These are phyloP conservation scores for Globisporangium barbulae DNA, from an alignment of 352 stramenopile genomes.

Conservation along the genomic window DNA sequence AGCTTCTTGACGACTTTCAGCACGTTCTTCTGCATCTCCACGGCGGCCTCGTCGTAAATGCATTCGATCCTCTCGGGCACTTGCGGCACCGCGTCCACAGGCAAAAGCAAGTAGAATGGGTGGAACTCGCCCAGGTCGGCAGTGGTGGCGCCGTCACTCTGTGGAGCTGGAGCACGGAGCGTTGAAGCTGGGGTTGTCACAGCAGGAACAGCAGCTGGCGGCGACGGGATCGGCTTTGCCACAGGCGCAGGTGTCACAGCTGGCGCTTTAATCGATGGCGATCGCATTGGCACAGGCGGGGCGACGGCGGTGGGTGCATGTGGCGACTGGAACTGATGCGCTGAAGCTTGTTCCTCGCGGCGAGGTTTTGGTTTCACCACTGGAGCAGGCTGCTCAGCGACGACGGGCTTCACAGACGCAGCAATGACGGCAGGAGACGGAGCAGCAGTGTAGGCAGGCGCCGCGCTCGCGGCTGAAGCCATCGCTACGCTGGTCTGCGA, in stretches of 20 bases:
- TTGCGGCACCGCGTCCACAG: conserved; percentile 38
- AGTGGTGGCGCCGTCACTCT: neutral
- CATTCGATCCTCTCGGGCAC: conserved; percentile 52
- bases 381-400: neutral
- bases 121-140: conserved; percentile 26
- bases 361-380: neutral
- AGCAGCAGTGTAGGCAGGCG: neutral
- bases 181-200: conserved; percentile 1
- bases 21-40: conserved; percentile 70
- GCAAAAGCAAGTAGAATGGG: conserved; percentile 48
- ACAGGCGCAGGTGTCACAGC: neutral
- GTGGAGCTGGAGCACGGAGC: conserved; percentile 1
- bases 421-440: neutral
- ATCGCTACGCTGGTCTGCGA: neutral
- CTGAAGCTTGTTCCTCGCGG: neutral
- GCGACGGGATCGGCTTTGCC: neutral
- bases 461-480: neutral
- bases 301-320: neutral
- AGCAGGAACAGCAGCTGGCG: conserved; percentile 6
- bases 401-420: neutral
- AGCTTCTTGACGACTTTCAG: conserved; percentile 68
- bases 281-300: neutral
- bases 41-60: conserved; percentile 56
- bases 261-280: neutral
- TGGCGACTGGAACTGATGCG: neutral